Conservation (phyloP, 352 stramenopile genomes). For the Globisporangium rhizosaccharum region DNA sequence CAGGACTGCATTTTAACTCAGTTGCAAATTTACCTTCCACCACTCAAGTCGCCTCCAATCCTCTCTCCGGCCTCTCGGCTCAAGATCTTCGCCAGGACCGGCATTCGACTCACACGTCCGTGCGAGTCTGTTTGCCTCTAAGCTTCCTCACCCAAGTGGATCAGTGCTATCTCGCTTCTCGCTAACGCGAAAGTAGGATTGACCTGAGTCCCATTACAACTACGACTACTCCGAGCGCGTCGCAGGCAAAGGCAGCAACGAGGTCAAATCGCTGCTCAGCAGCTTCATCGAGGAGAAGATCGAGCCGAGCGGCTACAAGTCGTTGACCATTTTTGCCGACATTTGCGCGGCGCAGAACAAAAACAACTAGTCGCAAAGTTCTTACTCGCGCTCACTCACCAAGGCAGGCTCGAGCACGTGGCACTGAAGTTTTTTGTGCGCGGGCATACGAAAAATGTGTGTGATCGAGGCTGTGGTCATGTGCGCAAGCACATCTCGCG, state of each 20-base stretch:
- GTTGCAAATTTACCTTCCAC: no score
- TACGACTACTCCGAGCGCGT: constrained; percentile 10
- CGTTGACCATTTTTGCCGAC: not conserved
- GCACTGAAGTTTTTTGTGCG: not conserved
- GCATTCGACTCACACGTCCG: no score
- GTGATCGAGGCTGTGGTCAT: not conserved
- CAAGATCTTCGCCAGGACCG: no score
- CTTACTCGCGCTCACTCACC: not conserved
- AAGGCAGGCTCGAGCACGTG: not conserved
- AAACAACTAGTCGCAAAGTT: not conserved
- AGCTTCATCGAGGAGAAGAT: not conserved
- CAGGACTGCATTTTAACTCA: no score
- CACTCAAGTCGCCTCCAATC: no score
- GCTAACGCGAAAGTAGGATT: no score
- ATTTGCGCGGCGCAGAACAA: not conserved
- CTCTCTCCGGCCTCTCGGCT: no score
- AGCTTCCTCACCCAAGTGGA: no score
- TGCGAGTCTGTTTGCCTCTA: no score
- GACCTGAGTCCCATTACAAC: constrained; percentile 1
- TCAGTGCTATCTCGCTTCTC: no score
- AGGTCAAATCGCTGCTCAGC: not conserved
- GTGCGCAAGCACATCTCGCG: not conserved
- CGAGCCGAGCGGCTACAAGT: not conserved
- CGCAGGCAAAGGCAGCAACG: not conserved
- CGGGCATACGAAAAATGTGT: not conserved